Evolutionary conservation across 2,329 filamentous ascomycete genomes (phyloP).

Genomic region (Tolypocladium sp.): DNA sequence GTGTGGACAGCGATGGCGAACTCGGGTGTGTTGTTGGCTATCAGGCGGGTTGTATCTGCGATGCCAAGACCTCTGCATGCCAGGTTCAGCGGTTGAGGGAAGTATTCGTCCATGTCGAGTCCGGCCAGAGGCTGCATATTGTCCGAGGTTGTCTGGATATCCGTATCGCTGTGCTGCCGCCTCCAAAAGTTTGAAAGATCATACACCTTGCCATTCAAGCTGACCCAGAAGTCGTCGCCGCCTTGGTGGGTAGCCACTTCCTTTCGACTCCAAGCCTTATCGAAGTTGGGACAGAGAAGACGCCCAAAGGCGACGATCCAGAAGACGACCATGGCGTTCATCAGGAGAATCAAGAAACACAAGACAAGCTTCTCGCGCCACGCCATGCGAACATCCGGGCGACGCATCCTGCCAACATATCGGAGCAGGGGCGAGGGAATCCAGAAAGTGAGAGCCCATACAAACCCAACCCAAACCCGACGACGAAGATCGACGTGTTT

Average conservation of each 20-base stretch:
- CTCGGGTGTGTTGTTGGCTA: constrained; percentile 54
- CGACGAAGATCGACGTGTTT: constrained; percentile 54
- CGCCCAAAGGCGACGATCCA: constrained; percentile 84
- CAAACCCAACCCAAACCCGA: constrained; percentile 69
- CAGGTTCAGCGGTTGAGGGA: constrained; percentile 64
- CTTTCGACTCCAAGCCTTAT: constrained; percentile 74
- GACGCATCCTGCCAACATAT: constrained; percentile 88
- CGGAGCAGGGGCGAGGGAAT: constrained; percentile 79
- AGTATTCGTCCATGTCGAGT: constrained; percentile 73
- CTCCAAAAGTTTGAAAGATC: constrained; percentile 87
- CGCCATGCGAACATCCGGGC: constrained; percentile 90
- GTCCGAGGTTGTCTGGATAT: constrained; percentile 47
- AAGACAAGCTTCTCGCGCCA: constrained; percentile 94
- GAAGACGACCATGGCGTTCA: constrained; percentile 80
- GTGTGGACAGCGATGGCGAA: constrained; percentile 53
- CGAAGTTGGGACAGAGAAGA: constrained; percentile 78
- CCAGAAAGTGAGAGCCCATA: constrained; percentile 88
- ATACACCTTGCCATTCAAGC: constrained; percentile 81
- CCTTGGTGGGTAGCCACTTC: constrained; percentile 65
- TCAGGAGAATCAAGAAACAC: constrained; percentile 66
- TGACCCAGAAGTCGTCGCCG: constrained; percentile 76
- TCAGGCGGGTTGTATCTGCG: constrained; percentile 44
- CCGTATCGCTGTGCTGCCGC: constrained; percentile 69
- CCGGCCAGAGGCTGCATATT: constrained; percentile 75
- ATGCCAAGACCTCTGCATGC: constrained; percentile 68